These are phyloP conservation scores for Colletotrichum sp. DNA, from an alignment of 2,329 filamentous ascomycete genomes.

Conservation along the genomic window DNA sequence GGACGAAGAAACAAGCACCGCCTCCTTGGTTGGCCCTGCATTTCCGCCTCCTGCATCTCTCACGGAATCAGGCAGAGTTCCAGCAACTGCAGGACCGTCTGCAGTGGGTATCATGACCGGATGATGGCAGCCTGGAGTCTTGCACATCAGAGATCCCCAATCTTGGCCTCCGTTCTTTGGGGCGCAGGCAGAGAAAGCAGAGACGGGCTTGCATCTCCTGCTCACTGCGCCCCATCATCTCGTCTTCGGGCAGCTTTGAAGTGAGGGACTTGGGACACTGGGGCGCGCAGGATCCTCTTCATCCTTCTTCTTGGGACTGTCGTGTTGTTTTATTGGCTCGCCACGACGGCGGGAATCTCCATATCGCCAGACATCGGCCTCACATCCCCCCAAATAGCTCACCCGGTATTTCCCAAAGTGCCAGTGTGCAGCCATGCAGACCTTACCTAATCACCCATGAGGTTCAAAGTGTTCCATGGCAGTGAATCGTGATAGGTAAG, in stretches of 20 bases:
- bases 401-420: not conserved
- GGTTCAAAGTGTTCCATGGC: not conserved
- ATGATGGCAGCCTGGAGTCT: conserved; percentile 6
- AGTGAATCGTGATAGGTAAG: not conserved
- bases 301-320: not conserved
- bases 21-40: conserved; percentile 9
- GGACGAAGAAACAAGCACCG: conserved; percentile 16
- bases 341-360: conserved; percentile 1
- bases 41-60: not conserved
- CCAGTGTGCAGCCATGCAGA: not conserved
- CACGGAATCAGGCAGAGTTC: not conserved
- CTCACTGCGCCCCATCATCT: conserved; percentile 17
- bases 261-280: not conserved
- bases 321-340: not conserved
- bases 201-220: not conserved
- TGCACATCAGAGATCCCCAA: not conserved
- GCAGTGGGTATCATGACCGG: not conserved
- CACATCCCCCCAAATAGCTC: not conserved
- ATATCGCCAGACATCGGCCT: not conserved
- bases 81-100: not conserved
- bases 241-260: conserved; percentile 9
- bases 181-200: not conserved
- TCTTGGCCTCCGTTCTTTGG: not conserved
- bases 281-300: not conserved
- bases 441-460: not conserved